Conservation (phyloP, 352 stramenopile species). For the Aphanomyces astaci region DNA sequence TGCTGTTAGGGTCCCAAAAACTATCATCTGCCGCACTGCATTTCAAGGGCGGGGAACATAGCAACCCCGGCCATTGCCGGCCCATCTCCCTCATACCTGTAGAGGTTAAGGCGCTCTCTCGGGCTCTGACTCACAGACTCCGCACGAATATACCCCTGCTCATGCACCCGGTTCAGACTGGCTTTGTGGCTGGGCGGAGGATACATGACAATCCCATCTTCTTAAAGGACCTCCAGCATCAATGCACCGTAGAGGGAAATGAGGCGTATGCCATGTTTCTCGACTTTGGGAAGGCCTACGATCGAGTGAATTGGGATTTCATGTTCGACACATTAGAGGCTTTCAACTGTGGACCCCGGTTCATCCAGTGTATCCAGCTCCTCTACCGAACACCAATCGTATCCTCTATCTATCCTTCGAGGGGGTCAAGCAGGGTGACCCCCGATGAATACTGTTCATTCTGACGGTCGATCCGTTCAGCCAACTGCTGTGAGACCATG, state of each 20-base stretch:
- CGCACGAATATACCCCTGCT: not conserved
- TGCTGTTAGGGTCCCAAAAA: conserved; percentile 24
- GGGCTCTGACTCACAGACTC: conserved; percentile 16
- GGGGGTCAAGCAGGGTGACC: conserved; percentile 29
- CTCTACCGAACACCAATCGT: conserved; percentile 22
- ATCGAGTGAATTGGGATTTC: conserved; percentile 27
- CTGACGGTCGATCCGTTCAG: conserved; percentile 23
- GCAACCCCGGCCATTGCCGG: conserved; percentile 20
- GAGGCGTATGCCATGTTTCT: conserved; percentile 24
- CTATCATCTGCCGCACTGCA: conserved; percentile 24
- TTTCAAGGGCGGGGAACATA: conserved; percentile 20
- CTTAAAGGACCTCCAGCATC: conserved; percentile 24
- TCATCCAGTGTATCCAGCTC: conserved; percentile 19
- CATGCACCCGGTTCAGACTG: conserved; percentile 28
- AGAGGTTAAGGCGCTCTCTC: conserved; percentile 27
- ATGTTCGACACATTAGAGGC: conserved; percentile 20
- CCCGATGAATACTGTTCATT: conserved; percentile 23
- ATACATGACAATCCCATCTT: conserved; percentile 25
- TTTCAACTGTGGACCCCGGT: conserved; percentile 19
- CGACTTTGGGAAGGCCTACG: conserved; percentile 28
- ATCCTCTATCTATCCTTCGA: not conserved
- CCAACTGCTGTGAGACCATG: conserved; percentile 10
- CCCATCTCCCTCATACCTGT: conserved; percentile 29
- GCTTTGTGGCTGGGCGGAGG: conserved; percentile 16
- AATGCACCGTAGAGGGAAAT: not conserved